Percentiles rank a stretch among this genome's conserved stretches.
These are phyloP conservation scores for Akanthomyces muscarius DNA, from an alignment of 2,329 filamentous ascomycete genomes.

Conservation along the genomic window DNA sequence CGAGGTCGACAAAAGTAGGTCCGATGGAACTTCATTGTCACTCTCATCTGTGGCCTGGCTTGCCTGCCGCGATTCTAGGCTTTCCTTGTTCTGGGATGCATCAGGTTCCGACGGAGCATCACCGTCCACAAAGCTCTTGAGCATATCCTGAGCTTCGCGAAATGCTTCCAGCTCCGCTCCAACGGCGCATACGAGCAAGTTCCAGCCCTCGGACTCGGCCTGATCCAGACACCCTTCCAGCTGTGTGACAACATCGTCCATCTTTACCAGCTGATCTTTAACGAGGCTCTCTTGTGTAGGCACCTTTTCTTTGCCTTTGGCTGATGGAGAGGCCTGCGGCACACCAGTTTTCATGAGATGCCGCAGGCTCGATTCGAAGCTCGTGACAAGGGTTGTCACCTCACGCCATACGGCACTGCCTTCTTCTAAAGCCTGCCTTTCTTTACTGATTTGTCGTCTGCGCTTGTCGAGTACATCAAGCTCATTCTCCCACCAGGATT, in stretches of 20 bases:
- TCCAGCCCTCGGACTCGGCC: conserved; percentile 65
- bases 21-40: conserved; percentile 23
- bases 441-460: conserved; percentile 54
- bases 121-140: conserved; percentile 32
- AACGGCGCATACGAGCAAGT: conserved; percentile 69
- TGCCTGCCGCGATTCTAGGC: background rate
- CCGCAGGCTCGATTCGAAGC: conserved; percentile 63
- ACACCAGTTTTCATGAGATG: conserved; percentile 43
- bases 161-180: conserved; percentile 70
- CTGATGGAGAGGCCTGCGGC: conserved; percentile 9
- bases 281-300: conserved; percentile 37
- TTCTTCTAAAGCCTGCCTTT: conserved; percentile 62
- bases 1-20: conserved; percentile 33
- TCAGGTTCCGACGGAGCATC: conserved; percentile 15
- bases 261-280: conserved; percentile 47
- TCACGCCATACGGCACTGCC: conserved; percentile 65
- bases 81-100: background rate
- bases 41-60: conserved; percentile 18
- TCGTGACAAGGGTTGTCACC: conserved; percentile 53
- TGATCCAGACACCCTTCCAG: conserved; percentile 51
- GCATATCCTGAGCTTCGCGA: conserved; percentile 53
- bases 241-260: conserved; percentile 52
- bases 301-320: conserved; percentile 30
- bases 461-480: conserved; percentile 51
- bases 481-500: conserved; percentile 66